phyloP scores from a whole-genome alignment of 768 basidiomycete genomes.

The Boletus vermiculosoides region DNA sequence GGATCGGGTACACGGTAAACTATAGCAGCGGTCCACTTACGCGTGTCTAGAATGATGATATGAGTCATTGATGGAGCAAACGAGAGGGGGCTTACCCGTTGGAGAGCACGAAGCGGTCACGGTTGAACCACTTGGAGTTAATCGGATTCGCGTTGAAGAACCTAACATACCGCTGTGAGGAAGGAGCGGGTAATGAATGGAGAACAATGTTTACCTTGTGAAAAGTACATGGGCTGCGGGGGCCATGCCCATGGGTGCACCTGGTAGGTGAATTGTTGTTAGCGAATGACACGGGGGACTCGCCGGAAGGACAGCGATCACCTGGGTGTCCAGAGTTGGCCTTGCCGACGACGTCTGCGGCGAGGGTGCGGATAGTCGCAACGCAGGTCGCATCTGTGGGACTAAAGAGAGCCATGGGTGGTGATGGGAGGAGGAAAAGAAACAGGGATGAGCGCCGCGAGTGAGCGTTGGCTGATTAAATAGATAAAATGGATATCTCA shows the following conservation, averaged over 20 bases:
- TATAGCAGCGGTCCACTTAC: constrained; percentile 42
- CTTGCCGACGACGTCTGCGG: constrained; percentile 75
- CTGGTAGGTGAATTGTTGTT: constrained; percentile 35
- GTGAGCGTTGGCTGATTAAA: constrained; percentile 4
- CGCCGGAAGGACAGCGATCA: not conserved
- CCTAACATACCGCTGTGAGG: constrained; percentile 35
- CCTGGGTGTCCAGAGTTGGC: constrained; percentile 96
- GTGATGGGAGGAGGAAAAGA: constrained; percentile 11
- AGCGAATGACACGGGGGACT: not conserved
- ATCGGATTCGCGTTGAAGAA: constrained; percentile 89
- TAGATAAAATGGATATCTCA: constrained; percentile 1
- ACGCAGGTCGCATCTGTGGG: constrained; percentile 56
- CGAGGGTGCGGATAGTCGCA: constrained; percentile 73
- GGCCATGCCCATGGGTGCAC: constrained; percentile 94
- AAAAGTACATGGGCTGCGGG: constrained; percentile 80
- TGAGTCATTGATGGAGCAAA: constrained; percentile 8
- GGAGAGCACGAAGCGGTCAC: constrained; percentile 95
- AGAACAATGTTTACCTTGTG: constrained; percentile 48
- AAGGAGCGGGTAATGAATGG: not conserved
- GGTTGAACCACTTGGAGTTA: constrained; percentile 91
- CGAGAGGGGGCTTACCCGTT: constrained; percentile 62
- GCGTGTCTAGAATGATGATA: constrained; percentile 53
- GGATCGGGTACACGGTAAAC: not conserved
- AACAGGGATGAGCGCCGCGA: constrained; percentile 1
- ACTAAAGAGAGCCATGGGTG: constrained; percentile 41